phyloP scores from a whole-genome alignment of 306 rosid genomes.

The Abrus precatorius region DNA sequence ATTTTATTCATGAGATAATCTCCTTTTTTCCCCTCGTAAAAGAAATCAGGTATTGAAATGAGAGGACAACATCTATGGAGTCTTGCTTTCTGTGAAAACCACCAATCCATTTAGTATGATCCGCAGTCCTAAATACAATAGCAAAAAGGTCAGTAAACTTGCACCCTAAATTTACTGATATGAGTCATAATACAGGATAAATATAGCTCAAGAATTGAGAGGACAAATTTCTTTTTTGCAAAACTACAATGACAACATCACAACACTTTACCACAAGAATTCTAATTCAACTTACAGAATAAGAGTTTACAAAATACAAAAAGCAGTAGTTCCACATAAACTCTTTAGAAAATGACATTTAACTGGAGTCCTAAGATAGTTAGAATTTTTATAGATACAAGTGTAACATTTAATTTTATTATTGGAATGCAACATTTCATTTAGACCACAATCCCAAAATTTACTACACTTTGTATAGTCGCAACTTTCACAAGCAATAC shows the following conservation, averaged over 20 bases:
- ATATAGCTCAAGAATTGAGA: background rate
- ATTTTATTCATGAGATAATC: too few relatives aligned
- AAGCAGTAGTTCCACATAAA: background rate
- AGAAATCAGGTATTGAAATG: too few relatives aligned
- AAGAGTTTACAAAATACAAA: slow-evolving; percentile 4
- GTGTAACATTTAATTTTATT: too few relatives aligned
- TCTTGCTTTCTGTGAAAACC: slow-evolving; percentile 65
- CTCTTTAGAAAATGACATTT: background rate
- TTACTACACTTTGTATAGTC: background rate
- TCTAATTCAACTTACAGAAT: background rate
- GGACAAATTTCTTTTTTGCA: background rate
- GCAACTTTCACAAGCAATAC: background rate
- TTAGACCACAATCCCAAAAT: background rate
- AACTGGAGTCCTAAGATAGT: background rate
- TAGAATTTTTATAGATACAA: background rate
- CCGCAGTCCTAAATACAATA: slow-evolving; percentile 57
- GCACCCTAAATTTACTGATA: background rate
- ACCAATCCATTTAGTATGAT: slow-evolving; percentile 69
- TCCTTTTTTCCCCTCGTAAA: too few relatives aligned
- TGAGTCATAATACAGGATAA: slow-evolving; percentile 16
- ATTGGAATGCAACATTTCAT: background rate
- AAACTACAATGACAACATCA: slow-evolving; percentile 11
- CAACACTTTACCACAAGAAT: background rate
- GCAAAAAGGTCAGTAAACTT: slow-evolving; percentile 26
- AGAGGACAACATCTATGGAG: slow-evolving; percentile 64